A percentile compares a stretch with the other conserved stretches of the same genome.
Evolutionary conservation across 768 basidiomycete genomes (phyloP).

Genomic region (Baorangia bicolor): DNA sequence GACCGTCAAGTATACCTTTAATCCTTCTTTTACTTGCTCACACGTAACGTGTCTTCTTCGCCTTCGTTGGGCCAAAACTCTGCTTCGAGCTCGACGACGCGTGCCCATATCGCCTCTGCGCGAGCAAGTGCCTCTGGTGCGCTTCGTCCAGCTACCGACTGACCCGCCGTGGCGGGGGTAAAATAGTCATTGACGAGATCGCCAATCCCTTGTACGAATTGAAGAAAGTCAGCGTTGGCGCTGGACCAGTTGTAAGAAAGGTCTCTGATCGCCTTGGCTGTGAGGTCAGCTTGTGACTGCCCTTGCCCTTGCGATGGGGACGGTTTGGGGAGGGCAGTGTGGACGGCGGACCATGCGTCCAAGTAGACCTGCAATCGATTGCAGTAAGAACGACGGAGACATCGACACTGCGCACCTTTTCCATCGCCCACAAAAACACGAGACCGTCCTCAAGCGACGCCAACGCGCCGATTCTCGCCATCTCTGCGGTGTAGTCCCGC

Average conservation of each 20-base stretch:
- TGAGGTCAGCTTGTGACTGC: slow-evolving; percentile 5
- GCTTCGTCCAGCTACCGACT: slow-evolving; percentile 17
- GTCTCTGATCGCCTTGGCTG: no score
- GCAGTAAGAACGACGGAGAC: no score
- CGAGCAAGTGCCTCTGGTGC: slow-evolving; percentile 17
- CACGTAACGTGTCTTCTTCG: slow-evolving; percentile 28
- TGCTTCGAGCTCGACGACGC: slow-evolving; percentile 59
- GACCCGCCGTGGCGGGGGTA: slow-evolving; percentile 36
- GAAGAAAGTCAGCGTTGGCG: slow-evolving; percentile 50
- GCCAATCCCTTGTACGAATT: slow-evolving; percentile 54
- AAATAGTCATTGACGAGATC: slow-evolving; percentile 38
- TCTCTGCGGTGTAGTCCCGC: slow-evolving; percentile 68
- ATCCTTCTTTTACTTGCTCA: background rate
- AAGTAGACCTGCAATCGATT: no score
- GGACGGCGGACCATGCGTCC: no score
- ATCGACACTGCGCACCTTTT: no score
- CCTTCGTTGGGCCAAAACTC: slow-evolving; percentile 55
- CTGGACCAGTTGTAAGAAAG: slow-evolving; percentile 56
- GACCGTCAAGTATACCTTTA: background rate
- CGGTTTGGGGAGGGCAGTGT: slow-evolving; percentile 22
- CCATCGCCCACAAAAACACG: no score
- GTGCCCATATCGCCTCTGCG: slow-evolving; percentile 52
- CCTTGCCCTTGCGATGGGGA: background rate
- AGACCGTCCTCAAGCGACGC: no score
- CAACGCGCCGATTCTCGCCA: no score